Conservation (phyloP, 805 yeast genomes). For the Wickerhamomyces kurtzmanii region DNA sequence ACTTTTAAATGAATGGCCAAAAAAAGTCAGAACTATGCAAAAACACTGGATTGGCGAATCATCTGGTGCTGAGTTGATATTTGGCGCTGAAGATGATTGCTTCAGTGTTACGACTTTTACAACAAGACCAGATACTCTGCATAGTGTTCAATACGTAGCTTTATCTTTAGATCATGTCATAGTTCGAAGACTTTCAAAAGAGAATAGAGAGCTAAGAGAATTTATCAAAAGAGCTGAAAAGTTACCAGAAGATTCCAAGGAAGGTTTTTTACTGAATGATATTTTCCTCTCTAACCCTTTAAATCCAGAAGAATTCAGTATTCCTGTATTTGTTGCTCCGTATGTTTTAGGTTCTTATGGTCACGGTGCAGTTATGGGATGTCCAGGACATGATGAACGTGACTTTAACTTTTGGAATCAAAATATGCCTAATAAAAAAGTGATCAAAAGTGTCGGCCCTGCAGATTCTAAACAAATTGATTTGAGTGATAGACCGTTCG, state of each 20-base stretch:
- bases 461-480: conserved; percentile 5
- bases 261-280: conserved; percentile 44
- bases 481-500: conserved; percentile 21
- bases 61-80: conserved; percentile 61
- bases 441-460: conserved; percentile 11
- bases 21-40: conserved; percentile 84
- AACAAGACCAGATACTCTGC: conserved; percentile 83
- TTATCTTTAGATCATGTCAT: conserved; percentile 65
- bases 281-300: conserved; percentile 54
- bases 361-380: conserved; percentile 95
- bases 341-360: conserved; percentile 83
- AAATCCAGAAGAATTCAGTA: conserved; percentile 18
- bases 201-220: conserved; percentile 27
- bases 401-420: conserved; percentile 74
- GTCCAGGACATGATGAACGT: conserved; percentile 87
- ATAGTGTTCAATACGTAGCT: conserved; percentile 77
- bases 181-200: conserved; percentile 26
- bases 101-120: conserved; percentile 53
- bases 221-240: conserved; percentile 33
- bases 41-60: conserved; percentile 90
- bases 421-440: conserved; percentile 35
- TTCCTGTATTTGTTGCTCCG: conserved; percentile 87
- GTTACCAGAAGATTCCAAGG: conserved; percentile 37
- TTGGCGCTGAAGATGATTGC: conserved; percentile 20
- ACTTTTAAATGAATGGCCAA: conserved; percentile 70